A percentile compares a stretch with the other conserved stretches of the same genome.
phyloP scores from a whole-genome alignment of 257 asterid species.

The Orobanche coerulescens region DNA sequence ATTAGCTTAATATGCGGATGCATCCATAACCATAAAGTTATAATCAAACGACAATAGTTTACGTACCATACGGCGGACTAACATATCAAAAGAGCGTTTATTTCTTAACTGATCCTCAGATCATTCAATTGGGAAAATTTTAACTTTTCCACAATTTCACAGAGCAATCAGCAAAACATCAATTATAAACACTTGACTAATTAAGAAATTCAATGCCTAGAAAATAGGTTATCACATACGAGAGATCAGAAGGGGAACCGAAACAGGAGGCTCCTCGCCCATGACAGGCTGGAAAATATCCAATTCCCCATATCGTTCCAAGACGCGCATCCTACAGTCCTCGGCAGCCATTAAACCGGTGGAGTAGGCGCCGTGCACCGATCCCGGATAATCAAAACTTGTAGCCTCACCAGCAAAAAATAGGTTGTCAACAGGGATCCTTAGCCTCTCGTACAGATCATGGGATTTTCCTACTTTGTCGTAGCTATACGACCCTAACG shows the following conservation, averaged over 20 bases:
- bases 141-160: slow-evolving; percentile 34
- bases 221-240: slow-evolving; percentile 51
- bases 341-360: slow-evolving; percentile 93
- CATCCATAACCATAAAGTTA: no score
- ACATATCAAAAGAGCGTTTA: no score
- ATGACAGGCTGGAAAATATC: slow-evolving; percentile 67
- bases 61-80: no score
- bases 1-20: no score
- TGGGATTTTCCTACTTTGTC: slow-evolving; percentile 73
- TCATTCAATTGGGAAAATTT: slow-evolving; percentile 44
- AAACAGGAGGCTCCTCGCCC: slow-evolving; percentile 56
- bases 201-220: neutral
- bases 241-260: slow-evolving; percentile 64
- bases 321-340: slow-evolving; percentile 86
- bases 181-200: neutral
- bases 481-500: slow-evolving; percentile 83
- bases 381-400: slow-evolving; percentile 70
- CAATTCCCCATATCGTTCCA: slow-evolving; percentile 75
- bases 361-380: slow-evolving; percentile 83
- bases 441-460: slow-evolving; percentile 66
- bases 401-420: slow-evolving; percentile 95
- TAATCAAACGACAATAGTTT: neutral
- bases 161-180: slow-evolving; percentile 33
- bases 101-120: slow-evolving; percentile 42
- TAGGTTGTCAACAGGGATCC: slow-evolving; percentile 76